Conservation (phyloP, 345 rosid species). For the Geranium brycei region DNA sequence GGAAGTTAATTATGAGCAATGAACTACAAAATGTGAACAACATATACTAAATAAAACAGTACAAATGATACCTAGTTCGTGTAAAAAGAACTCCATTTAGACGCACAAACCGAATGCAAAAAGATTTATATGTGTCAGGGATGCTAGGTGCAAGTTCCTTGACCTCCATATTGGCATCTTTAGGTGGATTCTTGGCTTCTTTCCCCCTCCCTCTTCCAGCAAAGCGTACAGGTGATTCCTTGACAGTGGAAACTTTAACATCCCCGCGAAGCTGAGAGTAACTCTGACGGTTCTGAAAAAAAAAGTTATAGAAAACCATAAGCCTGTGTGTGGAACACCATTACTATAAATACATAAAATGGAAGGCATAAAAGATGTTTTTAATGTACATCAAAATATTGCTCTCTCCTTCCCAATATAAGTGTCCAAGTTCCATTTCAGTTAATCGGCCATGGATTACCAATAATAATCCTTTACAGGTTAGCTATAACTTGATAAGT, state of each 20-base stretch:
- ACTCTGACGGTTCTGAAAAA: slow-evolving; percentile 58
- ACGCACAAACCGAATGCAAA: not conserved
- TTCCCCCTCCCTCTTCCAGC: slow-evolving; percentile 56
- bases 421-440: too few relatives aligned
- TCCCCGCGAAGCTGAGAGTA: slow-evolving; percentile 45
- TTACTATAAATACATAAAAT: too few relatives aligned
- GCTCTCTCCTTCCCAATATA: too few relatives aligned
- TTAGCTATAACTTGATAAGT: too few relatives aligned
- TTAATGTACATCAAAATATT: too few relatives aligned
- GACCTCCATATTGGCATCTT: slow-evolving; percentile 15
- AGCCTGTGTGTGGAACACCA: too few relatives aligned
- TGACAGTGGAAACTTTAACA: slow-evolving; percentile 21
- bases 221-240: slow-evolving; percentile 25
- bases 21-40: not conserved
- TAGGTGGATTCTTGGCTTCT: slow-evolving; percentile 31
- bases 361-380: too few relatives aligned
- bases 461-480: too few relatives aligned
- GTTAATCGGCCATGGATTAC: too few relatives aligned
- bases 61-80: slow-evolving; percentile 53
- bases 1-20: slow-evolving; percentile 2
- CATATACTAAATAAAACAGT: slow-evolving; percentile 3
- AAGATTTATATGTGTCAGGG: not conserved
- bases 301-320: not conserved
- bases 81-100: slow-evolving; percentile 16
- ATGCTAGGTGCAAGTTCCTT: not conserved